phyloP scores from a whole-genome alignment of 2,329 filamentous ascomycete genomes.

The Moelleriella libera region DNA sequence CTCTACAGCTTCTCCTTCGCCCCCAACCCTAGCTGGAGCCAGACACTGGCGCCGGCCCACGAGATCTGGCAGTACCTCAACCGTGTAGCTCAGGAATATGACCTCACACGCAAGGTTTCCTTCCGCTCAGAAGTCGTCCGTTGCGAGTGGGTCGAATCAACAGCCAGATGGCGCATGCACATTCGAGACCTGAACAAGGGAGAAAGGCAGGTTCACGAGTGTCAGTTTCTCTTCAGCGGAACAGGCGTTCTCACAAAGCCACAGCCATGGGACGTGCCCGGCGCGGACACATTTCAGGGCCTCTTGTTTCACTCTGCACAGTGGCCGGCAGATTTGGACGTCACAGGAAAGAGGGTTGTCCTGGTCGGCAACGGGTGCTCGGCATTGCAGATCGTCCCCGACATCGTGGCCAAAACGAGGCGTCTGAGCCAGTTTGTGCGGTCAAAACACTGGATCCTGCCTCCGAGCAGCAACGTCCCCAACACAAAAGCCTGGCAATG shows the following conservation, averaged over 20 bases:
- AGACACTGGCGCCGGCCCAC: constrained; percentile 36
- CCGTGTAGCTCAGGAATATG: constrained; percentile 31
- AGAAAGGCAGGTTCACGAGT: constrained; percentile 18
- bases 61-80: constrained; percentile 46
- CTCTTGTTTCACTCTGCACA: constrained; percentile 36
- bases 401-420: constrained; percentile 20
- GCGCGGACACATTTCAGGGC: constrained; percentile 28
- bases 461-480: constrained; percentile 12
- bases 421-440: constrained; percentile 27
- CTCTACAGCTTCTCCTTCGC: constrained; percentile 49
- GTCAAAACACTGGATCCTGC: constrained; percentile 27
- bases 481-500: constrained; percentile 7
- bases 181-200: constrained; percentile 12
- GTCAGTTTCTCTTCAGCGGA: constrained; percentile 23
- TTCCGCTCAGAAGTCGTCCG: constrained; percentile 22
- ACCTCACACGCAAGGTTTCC: constrained; percentile 21
- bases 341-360: constrained; percentile 30
- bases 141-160: constrained; percentile 23
- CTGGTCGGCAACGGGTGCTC: constrained; percentile 43
- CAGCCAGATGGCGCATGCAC: constrained; percentile 18
- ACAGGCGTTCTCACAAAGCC: constrained; percentile 19
- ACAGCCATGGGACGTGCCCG: constrained; percentile 27
- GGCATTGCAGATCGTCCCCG: constrained; percentile 36
- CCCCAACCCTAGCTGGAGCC: constrained; percentile 40
- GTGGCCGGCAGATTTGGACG: constrained; percentile 36